These are phyloP conservation scores for Luffa aegyptiaca DNA, from an alignment of 306 rosid species.

Conservation along the genomic window DNA sequence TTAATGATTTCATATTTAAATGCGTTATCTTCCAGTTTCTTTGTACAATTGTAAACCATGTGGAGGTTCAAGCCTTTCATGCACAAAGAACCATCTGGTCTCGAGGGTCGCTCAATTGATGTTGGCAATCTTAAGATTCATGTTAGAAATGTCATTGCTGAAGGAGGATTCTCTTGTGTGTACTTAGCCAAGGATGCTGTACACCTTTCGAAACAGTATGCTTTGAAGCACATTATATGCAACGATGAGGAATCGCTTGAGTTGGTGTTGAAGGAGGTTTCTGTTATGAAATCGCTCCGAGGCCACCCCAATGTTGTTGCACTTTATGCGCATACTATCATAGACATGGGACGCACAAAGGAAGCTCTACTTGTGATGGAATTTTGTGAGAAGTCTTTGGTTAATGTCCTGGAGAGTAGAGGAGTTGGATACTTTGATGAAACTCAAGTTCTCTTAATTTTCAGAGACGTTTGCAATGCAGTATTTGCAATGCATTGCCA, in stretches of 20 bases:
- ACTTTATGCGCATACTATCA: constrained; percentile 57
- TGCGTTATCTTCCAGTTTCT: neutral
- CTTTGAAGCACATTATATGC: constrained; percentile 88
- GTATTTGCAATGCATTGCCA: constrained; percentile 91
- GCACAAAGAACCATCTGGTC: constrained; percentile 81
- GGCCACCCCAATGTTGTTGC: constrained; percentile 93
- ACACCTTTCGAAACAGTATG: constrained; percentile 80
- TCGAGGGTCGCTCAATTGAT: constrained; percentile 83
- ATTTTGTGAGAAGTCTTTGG: constrained; percentile 82
- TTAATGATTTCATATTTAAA: neutral
- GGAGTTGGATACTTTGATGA: constrained; percentile 88
- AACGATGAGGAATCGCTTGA: constrained; percentile 81
- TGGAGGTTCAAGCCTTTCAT: constrained; percentile 93
- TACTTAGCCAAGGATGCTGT: constrained; percentile 80
- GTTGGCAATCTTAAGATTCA: constrained; percentile 78
- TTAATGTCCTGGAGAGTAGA: constrained; percentile 76
- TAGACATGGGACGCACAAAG: constrained; percentile 91
- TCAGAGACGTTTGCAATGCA: constrained; percentile 88
- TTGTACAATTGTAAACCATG: constrained; percentile 24
- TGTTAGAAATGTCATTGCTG: constrained; percentile 73
- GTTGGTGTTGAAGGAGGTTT: constrained; percentile 75
- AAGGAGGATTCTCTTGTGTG: constrained; percentile 95
- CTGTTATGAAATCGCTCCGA: constrained; percentile 62
- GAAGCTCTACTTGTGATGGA: constrained; percentile 94
- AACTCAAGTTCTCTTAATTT: constrained; percentile 64